These are phyloP conservation scores for Kickxella alabastrina DNA, from an alignment of 192 early-diverging fungal species.

Conservation along the genomic window DNA sequence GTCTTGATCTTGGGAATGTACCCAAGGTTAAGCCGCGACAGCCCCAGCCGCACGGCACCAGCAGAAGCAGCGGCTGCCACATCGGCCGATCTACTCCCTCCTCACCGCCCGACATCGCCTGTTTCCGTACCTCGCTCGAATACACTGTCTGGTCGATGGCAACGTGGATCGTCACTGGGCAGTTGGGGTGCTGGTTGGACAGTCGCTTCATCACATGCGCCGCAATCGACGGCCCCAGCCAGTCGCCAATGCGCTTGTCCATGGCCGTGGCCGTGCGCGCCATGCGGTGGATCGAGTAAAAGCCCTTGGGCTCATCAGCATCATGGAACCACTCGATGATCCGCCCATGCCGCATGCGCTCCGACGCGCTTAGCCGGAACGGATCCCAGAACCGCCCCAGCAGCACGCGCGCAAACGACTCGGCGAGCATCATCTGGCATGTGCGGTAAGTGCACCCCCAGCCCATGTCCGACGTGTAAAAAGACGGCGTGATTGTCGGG, in stretches of 20 bases:
- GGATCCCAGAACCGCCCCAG: slow-evolving; percentile 50
- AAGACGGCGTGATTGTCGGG: slow-evolving; percentile 51
- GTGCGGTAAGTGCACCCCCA: slow-evolving; percentile 56
- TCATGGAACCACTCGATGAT: slow-evolving; percentile 53
- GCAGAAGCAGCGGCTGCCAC: slow-evolving; percentile 44
- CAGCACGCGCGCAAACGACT: slow-evolving; percentile 46
- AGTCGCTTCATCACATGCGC: slow-evolving; percentile 53
- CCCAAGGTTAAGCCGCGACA: slow-evolving; percentile 41
- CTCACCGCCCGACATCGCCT: slow-evolving; percentile 18
- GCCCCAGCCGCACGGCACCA: slow-evolving; percentile 52
- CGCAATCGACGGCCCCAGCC: slow-evolving; percentile 52
- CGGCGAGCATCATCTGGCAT: slow-evolving; percentile 54
- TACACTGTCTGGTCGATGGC: slow-evolving; percentile 52
- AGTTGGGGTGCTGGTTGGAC: slow-evolving; percentile 37
- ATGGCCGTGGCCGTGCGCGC: slow-evolving; percentile 48
- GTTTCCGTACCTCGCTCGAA: slow-evolving; percentile 45
- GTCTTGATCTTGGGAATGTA: slow-evolving; percentile 50
- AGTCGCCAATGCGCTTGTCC: slow-evolving; percentile 53
- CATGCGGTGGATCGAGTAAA: slow-evolving; percentile 53
- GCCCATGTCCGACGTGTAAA: slow-evolving; percentile 55
- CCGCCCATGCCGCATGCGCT: slow-evolving; percentile 34
- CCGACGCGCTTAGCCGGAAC: slow-evolving; percentile 30
- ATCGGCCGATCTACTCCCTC: slow-evolving; percentile 16
- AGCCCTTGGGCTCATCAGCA: slow-evolving; percentile 29
- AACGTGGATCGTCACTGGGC: slow-evolving; percentile 49